Conservation (phyloP, 1,139 yeast genomes). For the Yamadazyma siamensis region DNA sequence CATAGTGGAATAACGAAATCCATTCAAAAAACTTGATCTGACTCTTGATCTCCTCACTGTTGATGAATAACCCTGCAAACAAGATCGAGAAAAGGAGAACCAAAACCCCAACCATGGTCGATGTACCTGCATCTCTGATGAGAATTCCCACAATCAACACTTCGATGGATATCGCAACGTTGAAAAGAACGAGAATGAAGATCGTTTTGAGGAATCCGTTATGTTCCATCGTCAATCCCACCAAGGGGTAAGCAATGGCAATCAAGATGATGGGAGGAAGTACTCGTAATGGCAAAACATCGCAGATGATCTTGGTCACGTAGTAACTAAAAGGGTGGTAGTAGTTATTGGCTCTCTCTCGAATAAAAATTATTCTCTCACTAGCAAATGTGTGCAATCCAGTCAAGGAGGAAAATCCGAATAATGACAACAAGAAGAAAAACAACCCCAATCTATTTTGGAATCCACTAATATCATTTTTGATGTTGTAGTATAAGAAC, state of each 20-base stretch:
- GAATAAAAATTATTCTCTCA: slow-evolving; percentile 82
- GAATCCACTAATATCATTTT: slow-evolving; percentile 91
- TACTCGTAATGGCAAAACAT: slow-evolving; percentile 82
- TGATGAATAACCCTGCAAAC: slow-evolving; percentile 91
- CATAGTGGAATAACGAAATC: slow-evolving; percentile 89
- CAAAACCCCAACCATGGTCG: slow-evolving; percentile 84
- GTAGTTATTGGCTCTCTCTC: slow-evolving; percentile 93
- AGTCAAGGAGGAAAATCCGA: slow-evolving; percentile 91
- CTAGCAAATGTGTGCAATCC: slow-evolving; percentile 85
- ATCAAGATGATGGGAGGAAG: slow-evolving; percentile 83
- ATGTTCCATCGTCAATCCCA: slow-evolving; percentile 78
- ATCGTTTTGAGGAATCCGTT: slow-evolving; percentile 75
- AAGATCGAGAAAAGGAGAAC: slow-evolving; percentile 78
- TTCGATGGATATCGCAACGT: slow-evolving; percentile 80
- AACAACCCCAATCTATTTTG: slow-evolving; percentile 92
- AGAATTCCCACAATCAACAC: slow-evolving; percentile 84
- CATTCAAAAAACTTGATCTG: slow-evolving; percentile 79
- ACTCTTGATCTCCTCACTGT: slow-evolving; percentile 69
- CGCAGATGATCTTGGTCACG: slow-evolving; percentile 80
- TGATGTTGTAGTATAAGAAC: slow-evolving; percentile 72
- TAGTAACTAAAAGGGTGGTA: slow-evolving; percentile 86
- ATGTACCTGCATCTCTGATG: slow-evolving; percentile 87
- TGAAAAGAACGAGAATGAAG: slow-evolving; percentile 71
- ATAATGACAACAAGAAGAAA: slow-evolving; percentile 82
- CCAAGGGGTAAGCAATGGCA: slow-evolving; percentile 87